Evolutionary conservation across 2,329 filamentous ascomycete genomes (phyloP).

Genomic region (Microcyclospora tardicrescens): DNA sequence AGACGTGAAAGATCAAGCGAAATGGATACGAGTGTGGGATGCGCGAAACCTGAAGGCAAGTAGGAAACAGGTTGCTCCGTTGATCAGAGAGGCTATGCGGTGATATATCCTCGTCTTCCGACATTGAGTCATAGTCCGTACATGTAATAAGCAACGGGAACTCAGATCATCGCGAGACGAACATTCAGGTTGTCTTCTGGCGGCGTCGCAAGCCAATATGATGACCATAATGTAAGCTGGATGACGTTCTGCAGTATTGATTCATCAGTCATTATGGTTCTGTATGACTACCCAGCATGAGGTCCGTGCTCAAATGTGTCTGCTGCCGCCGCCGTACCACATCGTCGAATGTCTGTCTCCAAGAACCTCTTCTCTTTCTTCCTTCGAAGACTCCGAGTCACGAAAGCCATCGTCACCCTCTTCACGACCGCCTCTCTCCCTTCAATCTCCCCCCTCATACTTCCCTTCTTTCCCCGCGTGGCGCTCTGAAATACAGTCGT

Average conservation of each 20-base stretch:
- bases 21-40: slow-evolving; percentile 49
- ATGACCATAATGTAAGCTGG: too few relatives aligned
- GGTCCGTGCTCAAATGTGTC: too few relatives aligned
- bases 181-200: too few relatives aligned
- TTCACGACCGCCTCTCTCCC: slow-evolving; percentile 6
- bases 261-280: too few relatives aligned
- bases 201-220: too few relatives aligned
- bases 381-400: slow-evolving; percentile 27
- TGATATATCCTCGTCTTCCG: background rate
- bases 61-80: slow-evolving; percentile 49
- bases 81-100: slow-evolving; percentile 38
- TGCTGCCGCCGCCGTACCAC: too few relatives aligned
- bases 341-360: too few relatives aligned
- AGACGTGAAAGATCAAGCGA: slow-evolving; percentile 23
- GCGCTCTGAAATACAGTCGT: slow-evolving; percentile 18
- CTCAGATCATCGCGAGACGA: too few relatives aligned
- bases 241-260: too few relatives aligned
- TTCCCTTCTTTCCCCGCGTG: slow-evolving; percentile 3
- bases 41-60: slow-evolving; percentile 49
- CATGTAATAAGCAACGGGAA: too few relatives aligned
- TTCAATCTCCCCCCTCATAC: slow-evolving; percentile 2
- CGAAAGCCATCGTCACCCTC: slow-evolving; percentile 15
- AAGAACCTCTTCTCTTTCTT: slow-evolving; percentile 9
- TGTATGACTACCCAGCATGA: too few relatives aligned
- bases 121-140: too few relatives aligned